Base-by-base conservation (phyloP, 2,329 filamentous ascomycete genomes). In the Fusarium camptoceras region DNA sequence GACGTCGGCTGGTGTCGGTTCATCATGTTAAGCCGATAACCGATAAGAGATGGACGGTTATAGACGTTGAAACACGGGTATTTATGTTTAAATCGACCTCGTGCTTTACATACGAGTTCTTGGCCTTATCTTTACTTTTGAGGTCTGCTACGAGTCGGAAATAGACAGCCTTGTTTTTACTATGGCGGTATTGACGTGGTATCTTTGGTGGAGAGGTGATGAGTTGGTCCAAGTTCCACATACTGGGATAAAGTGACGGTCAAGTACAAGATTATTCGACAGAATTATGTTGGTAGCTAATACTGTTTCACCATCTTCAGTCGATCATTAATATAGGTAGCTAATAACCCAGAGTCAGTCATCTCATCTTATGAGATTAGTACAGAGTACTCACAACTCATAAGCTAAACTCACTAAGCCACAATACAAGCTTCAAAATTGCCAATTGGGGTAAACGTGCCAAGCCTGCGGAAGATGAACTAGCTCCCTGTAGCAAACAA, bases 1-100 rank as follows among this genome's bases (percentile, higher is more conserved):
- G 69, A 72, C 57, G 69, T 72, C 69, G 69, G 69, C 56, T 71
- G 48, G 56, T 58, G 57, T 71, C 69, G 69, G 69, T 72, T 58
- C 54, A 53, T 69, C 9, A 50, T 41, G 27, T 61, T 71, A 66
- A 71, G 68, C 68, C 68, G 68, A 70, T 71, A 70, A 71, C 68
- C 64, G 68, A 70, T 71, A 71, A 68, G 54, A 48, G 20, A 46
- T 37, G 44, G 30, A 43, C 34, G 48, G 28, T n/a, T n/a, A 43
- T 39, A 48, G 44, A 27, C 20, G 31, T 34, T 42, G 42, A 16
- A 15, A 30, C 54, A 39, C 57, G 58, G 60, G 27, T 30, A 59
- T 42, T 65, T 51, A 65, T 63, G 44, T 47, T 62, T 61, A 44
- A 39, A 37, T 39, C 24, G 25, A 59, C 24, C 41, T 64, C n/a